Conservation (phyloP, 176 grass and related monocot genomes). For the Typha latifolia region DNA sequence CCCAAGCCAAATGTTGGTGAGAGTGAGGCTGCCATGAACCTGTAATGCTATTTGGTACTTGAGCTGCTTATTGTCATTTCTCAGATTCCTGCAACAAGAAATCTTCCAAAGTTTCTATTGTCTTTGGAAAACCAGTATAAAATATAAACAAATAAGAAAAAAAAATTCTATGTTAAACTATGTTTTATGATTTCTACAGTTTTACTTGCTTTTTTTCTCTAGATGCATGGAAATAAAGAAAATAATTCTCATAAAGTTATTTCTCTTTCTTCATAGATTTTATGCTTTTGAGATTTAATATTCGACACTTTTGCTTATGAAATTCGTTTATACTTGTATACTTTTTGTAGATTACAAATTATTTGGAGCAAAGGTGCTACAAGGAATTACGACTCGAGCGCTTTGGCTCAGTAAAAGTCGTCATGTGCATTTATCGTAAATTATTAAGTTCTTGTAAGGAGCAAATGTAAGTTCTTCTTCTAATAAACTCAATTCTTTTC, state of each 20-base stretch:
- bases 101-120: no score
- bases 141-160: no score
- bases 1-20: no score
- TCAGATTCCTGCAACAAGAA: no score
- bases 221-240: not conserved
- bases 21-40: no score
- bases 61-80: no score
- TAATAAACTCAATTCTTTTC: constrained; percentile 1
- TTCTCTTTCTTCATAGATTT: not conserved
- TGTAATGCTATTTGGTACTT: no score
- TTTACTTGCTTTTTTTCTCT: not conserved
- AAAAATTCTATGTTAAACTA: no score
- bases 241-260: not conserved
- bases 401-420: constrained; percentile 69
- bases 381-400: constrained; percentile 82
- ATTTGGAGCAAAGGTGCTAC: constrained; percentile 92
- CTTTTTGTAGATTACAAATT: constrained; percentile 59
- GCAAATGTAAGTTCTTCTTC: constrained; percentile 67
- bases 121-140: no score
- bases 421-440: constrained; percentile 92
- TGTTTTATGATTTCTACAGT: no score
- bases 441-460: constrained; percentile 80
- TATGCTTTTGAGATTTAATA: not conserved
- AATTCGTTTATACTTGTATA: not conserved
- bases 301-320: not conserved